Conservation (phyloP, 768 basidiomycete species). For the Phallus indusiatus region DNA sequence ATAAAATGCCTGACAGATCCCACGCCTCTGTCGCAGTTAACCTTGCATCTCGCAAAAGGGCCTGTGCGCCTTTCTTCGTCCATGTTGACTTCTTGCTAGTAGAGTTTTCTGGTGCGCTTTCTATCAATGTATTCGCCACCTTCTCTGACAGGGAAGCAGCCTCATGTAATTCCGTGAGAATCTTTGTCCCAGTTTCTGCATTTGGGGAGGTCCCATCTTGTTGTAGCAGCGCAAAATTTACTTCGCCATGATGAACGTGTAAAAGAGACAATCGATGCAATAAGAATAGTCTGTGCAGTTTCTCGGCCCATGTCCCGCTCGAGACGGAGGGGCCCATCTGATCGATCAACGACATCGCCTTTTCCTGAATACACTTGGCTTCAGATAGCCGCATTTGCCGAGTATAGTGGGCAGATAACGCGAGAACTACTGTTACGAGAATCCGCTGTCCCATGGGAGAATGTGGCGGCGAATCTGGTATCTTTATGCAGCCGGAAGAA, state of each 20-base stretch:
- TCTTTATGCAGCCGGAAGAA: background rate
- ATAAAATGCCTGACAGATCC: slow-evolving; percentile 61
- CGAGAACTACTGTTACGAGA: slow-evolving; percentile 50
- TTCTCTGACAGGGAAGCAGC: slow-evolving; percentile 64
- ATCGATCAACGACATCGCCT: slow-evolving; percentile 39
- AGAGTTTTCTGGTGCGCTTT: slow-evolving; percentile 15
- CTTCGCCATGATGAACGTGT: slow-evolving; percentile 66
- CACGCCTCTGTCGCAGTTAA: slow-evolving; percentile 67
- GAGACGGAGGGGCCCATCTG: slow-evolving; percentile 27
- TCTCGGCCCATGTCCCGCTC: slow-evolving; percentile 30
- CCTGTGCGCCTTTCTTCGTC: slow-evolving; percentile 45
- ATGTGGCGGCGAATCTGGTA: background rate
- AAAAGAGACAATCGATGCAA: slow-evolving; percentile 68
- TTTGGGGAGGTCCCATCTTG: slow-evolving; percentile 18
- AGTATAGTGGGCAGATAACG: slow-evolving; percentile 64
- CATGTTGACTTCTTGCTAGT: slow-evolving; percentile 35
- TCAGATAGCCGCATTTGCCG: slow-evolving; percentile 43
- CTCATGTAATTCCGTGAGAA: slow-evolving; percentile 45
- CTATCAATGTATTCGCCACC: slow-evolving; percentile 45
- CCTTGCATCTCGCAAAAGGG: slow-evolving; percentile 58
- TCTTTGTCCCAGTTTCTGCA: slow-evolving; percentile 20
- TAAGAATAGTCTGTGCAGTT: slow-evolving; percentile 55
- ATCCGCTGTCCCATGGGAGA: slow-evolving; percentile 42
- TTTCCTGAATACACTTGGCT: slow-evolving; percentile 50
- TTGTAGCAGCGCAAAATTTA: slow-evolving; percentile 41